Evolutionary conservation across 1,284 basidiomycete genomes (phyloP), one percentile per base, ranked within the genome.

Genomic region (Flammula alnicola): DNA sequence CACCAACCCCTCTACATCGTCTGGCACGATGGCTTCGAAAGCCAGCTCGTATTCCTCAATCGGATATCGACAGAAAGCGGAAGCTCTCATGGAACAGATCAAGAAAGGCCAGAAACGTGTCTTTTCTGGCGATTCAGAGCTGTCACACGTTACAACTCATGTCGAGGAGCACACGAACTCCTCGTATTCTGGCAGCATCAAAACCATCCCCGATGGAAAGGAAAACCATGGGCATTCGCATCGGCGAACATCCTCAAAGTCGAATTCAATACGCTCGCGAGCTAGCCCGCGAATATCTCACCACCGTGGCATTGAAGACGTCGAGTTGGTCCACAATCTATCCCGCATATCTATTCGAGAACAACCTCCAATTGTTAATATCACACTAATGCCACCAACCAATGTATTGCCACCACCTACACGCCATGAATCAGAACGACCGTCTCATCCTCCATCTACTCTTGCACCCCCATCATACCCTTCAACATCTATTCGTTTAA

Each of bases 11-110:
- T 60, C 66, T 26, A 60, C 64, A 27, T 58, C 64, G 35, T 57
- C 63, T 31, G 63, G 62, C 19, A 63, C 68, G 11, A 48, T 63
- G 9, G 57, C 52, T 33, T 66, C 69, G 25, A 64, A 63, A 48
- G 49, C 59, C 27, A 64, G 56, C 44, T 62, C 71, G 58, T 80
- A 80, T 50, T 84, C 84, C 0, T 85, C 86, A 12, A 71, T 83
- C 23, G 81, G 78, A 9, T 89, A 90, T 62, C 78, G 91, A 30
- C 75, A 83, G 57, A 83, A 90, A 57, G 92, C 88, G 3, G 88
- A 82, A 9, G 82, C 78, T 30, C 70, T 94, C 38, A 92, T 95
- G 88, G 87, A 86, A 12, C 88, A 91, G 55, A 91, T 93, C 54
- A 87, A 88, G 75, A 84, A 81, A 59, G 78, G 80, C 7, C 76